Percentiles rank a stretch among this genome's conserved stretches.
Evolutionary conservation across 176 grass and related monocot species (phyloP).

Genomic region (Puya raimondii): DNA sequence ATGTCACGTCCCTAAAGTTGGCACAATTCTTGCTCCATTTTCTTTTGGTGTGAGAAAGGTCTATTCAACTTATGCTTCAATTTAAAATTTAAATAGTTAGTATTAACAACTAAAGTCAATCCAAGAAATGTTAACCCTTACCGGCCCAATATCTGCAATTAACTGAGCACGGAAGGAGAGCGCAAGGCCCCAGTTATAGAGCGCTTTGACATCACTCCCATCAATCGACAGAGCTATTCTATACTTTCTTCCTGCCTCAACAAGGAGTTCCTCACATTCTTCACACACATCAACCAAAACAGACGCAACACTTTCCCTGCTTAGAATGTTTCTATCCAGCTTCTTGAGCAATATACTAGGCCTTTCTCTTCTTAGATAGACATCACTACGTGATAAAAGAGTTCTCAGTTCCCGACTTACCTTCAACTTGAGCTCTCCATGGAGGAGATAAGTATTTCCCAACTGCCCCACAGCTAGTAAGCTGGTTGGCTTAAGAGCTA

Average conservation of each 20-base stretch:
- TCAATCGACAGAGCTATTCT: constrained; percentile 65
- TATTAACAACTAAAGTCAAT: no score
- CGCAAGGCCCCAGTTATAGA: constrained; percentile 87
- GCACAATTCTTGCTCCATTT: background rate
- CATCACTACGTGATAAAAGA: constrained; percentile 43
- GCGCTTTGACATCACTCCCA: constrained; percentile 53
- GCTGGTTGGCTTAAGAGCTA: constrained; percentile 56
- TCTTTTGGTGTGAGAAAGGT: background rate
- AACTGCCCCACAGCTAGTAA: constrained; percentile 78
- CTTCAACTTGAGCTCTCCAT: constrained; percentile 93
- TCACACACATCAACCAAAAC: constrained; percentile 61
- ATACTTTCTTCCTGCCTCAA: constrained; percentile 77
- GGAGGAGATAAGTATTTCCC: constrained; percentile 75
- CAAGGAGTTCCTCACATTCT: constrained; percentile 80
- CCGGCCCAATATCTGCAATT: constrained; percentile 91
- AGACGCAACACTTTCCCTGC: constrained; percentile 44
- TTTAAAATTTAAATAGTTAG: background rate
- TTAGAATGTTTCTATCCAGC: constrained; percentile 36
- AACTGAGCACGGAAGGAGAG: constrained; percentile 73
- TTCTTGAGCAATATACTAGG: constrained; percentile 34
- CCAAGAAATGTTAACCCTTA: constrained; percentile 26
- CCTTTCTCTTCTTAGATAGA: constrained; percentile 21
- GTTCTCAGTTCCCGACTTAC: constrained; percentile 73
- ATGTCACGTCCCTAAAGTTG: background rate
- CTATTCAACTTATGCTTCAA: background rate